Percentiles rank a stretch among this genome's conserved stretches.
Conservation (phyloP, 257 asterid genomes). For the Echites panduratus region DNA sequence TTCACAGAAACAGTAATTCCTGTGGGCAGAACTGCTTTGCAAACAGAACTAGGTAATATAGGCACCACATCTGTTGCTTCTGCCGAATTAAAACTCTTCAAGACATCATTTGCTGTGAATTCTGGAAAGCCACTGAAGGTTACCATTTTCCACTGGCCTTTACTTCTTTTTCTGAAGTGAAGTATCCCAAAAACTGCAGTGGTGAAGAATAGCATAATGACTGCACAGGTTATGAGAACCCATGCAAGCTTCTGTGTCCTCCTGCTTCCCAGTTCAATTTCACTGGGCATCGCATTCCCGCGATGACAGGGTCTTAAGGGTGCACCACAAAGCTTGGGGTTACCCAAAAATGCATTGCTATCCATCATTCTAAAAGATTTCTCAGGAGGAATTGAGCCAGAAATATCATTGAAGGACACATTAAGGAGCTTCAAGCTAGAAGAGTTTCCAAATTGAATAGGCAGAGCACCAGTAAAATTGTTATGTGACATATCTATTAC, state of each 20-base stretch:
- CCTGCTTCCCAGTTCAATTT: slow-evolving; percentile 58
- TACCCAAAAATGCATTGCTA: slow-evolving; percentile 66
- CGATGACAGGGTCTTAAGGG: slow-evolving; percentile 50
- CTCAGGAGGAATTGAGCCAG: slow-evolving; percentile 68
- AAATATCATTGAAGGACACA: slow-evolving; percentile 75
- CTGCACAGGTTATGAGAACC: slow-evolving; percentile 73
- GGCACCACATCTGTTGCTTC: slow-evolving; percentile 29
- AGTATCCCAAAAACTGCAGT: slow-evolving; percentile 47
- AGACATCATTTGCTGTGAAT: slow-evolving; percentile 68
- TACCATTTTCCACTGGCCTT: slow-evolving; percentile 65
- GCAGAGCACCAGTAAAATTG: slow-evolving; percentile 54
- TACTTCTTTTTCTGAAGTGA: slow-evolving; percentile 42
- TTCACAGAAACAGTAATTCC: slow-evolving; percentile 75
- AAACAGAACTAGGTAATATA: slow-evolving; percentile 34
- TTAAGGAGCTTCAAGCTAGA: slow-evolving; percentile 55
- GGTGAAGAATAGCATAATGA: slow-evolving; percentile 40
- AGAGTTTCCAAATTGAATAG: slow-evolving; percentile 42
- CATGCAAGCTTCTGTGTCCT: slow-evolving; percentile 75
- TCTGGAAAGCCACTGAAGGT: slow-evolving; percentile 68
- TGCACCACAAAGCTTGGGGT: slow-evolving; percentile 74
- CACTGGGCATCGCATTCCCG: slow-evolving; percentile 47
- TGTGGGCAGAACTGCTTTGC: slow-evolving; percentile 75
- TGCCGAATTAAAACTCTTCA: slow-evolving; percentile 52
- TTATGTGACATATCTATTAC: slow-evolving; percentile 61
- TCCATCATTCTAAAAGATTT: slow-evolving; percentile 49